Evolutionary conservation across 768 basidiomycete species (phyloP).

Genomic region (Russula sp.): DNA sequence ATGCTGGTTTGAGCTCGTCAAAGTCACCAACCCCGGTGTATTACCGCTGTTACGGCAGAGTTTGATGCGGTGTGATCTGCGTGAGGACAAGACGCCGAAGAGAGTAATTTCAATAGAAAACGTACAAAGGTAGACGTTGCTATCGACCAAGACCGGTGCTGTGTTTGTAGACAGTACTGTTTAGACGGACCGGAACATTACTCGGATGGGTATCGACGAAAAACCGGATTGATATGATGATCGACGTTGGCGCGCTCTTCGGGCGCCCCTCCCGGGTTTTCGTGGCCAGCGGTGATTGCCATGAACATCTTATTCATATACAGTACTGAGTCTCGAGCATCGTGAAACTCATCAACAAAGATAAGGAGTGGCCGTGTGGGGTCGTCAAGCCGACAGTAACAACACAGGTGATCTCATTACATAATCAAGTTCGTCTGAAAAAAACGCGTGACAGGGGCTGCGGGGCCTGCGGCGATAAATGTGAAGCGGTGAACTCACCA

Average conservation of each 20-base stretch:
- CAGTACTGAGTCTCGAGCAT: no score
- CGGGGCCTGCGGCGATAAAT: constrained; percentile 13
- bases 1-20: neutral
- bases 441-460: neutral
- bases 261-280: no score
- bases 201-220: no score
- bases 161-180: neutral
- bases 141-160: neutral
- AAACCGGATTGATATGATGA: neutral
- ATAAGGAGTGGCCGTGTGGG: neutral
- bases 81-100: neutral
- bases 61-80: neutral
- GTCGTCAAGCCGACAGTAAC: neutral
- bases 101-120: neutral
- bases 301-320: neutral
- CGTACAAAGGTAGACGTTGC: neutral
- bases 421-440: neutral
- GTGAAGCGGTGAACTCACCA: neutral
- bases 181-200: neutral
- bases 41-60: neutral
- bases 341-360: neutral
- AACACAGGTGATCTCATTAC: neutral
- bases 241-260: neutral
- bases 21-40: neutral
- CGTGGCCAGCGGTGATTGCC: neutral